Conservation (phyloP, 441 rosid genomes). For the Gossypium gossypioides region DNA sequence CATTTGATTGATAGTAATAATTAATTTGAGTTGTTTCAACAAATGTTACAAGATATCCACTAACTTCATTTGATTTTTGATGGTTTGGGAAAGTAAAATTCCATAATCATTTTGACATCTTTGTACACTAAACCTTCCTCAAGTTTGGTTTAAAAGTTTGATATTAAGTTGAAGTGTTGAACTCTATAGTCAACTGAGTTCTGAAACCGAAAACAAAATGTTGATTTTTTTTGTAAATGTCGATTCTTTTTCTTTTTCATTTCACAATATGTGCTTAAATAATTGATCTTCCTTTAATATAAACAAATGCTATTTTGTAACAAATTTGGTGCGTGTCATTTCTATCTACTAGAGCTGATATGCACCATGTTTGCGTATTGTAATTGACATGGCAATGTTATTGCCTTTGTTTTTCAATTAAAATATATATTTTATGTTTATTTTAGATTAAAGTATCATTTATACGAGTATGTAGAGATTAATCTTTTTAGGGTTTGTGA, state of each 20-base stretch:
- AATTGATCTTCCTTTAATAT: not conserved
- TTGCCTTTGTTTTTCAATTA: no score
- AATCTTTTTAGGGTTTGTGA: no score
- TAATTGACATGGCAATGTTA: no score
- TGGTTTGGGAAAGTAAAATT: not conserved
- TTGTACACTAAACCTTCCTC: not conserved
- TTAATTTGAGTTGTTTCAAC: not conserved
- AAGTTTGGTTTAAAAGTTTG: not conserved
- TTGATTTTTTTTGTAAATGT: not conserved
- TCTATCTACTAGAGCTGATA: no score
- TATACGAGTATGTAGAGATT: no score
- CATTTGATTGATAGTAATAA: not conserved
- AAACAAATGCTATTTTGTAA: not conserved
- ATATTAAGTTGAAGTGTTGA: not conserved
- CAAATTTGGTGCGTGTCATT: no score
- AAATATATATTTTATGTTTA: no score
- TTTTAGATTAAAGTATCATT: no score
- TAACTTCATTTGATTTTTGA: not conserved
- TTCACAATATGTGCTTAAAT: not conserved
- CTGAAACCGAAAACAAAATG: not conserved
- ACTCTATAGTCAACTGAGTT: not conserved
- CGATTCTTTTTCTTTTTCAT: not conserved
- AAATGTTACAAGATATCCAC: not conserved
- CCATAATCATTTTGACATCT: slow-evolving; percentile 1
- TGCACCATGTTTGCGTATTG: no score